A percentile compares a stretch with the other conserved stretches of the same genome.
phyloP scores from a whole-genome alignment of 2,329 filamentous ascomycete species.

The Cordyceps sp. region DNA sequence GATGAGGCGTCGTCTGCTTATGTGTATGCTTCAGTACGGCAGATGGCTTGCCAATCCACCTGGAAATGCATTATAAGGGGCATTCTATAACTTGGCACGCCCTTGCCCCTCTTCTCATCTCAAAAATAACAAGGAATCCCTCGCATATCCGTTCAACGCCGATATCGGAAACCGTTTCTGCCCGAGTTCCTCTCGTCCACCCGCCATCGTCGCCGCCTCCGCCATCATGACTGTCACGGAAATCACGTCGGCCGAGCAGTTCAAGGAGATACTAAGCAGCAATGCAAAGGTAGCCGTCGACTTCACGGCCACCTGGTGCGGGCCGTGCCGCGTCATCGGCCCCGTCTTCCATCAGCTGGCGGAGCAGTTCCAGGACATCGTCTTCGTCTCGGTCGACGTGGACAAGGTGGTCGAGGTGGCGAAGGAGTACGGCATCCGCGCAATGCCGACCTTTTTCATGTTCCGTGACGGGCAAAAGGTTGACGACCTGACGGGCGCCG shows the following conservation, averaged over 20 bases:
- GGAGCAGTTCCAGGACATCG: conserved; percentile 35
- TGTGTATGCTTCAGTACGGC: too few species aligned
- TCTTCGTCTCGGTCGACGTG: conserved; percentile 85
- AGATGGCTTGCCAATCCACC: too few species aligned
- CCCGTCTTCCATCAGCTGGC: conserved; percentile 37
- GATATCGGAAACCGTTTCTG: too few species aligned
- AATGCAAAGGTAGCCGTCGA: conserved; percentile 53
- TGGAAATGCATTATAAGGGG: too few species aligned
- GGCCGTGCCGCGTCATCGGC: conserved; percentile 83
- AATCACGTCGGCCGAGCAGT: conserved; percentile 21
- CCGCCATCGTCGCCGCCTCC: too few species aligned
- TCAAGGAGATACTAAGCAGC: conserved; percentile 30
- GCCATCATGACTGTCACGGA: conserved; percentile 1
- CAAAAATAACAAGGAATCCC: too few species aligned
- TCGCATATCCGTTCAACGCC: too few species aligned
- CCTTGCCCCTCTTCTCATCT: too few species aligned
- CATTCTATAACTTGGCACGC: too few species aligned
- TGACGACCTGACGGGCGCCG: conserved; percentile 63
- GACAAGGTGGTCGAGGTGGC: conserved; percentile 64
- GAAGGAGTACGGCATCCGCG: conserved; percentile 62
- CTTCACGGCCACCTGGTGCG: conserved; percentile 65
- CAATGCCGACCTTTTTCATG: conserved; percentile 83
- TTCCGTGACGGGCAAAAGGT: conserved; percentile 68
- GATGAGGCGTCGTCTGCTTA: too few species aligned
- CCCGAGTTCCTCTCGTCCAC: too few species aligned